phyloP scores from a whole-genome alignment of 83 land plant genomes.

The Picea abies region DNA sequence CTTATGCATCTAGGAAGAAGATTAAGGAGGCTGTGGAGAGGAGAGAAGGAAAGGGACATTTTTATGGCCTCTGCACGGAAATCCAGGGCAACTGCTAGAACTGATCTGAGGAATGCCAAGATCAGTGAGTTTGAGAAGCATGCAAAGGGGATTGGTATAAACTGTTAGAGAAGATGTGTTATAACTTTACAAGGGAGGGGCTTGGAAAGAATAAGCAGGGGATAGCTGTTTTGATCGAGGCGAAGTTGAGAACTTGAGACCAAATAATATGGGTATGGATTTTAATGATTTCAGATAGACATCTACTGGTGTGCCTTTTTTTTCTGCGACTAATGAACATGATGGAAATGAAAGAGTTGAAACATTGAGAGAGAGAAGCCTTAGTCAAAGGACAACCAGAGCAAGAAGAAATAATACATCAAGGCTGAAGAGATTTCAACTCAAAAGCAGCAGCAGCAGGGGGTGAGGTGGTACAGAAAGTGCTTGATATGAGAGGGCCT shows the following conservation, averaged over 20 bases:
- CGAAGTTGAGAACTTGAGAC: slow-evolving; percentile 52
- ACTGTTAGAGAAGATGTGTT: slow-evolving; percentile 94
- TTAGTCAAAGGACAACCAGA: slow-evolving; percentile 63
- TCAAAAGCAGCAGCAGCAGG: slow-evolving; percentile 64
- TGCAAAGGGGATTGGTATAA: slow-evolving; percentile 68
- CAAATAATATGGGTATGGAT: slow-evolving; percentile 95
- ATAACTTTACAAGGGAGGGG: slow-evolving; percentile 46
- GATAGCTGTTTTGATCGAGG: slow-evolving; percentile 80
- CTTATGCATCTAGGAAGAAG: slow-evolving; percentile 76
- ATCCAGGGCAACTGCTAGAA: slow-evolving; percentile 21
- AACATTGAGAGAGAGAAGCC: slow-evolving; percentile 49
- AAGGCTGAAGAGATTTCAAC: slow-evolving; percentile 78
- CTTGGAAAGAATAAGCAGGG: slow-evolving; percentile 54
- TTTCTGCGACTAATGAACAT: slow-evolving; percentile 43
- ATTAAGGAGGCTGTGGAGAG: slow-evolving; percentile 78
- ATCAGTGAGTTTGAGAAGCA: slow-evolving; percentile 67
- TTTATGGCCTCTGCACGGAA: slow-evolving; percentile 7
- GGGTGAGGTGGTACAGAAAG: slow-evolving; percentile 70
- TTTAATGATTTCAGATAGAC: slow-evolving; percentile 30
- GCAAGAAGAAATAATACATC: slow-evolving; percentile 52
- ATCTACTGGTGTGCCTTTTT: slow-evolving; percentile 25
- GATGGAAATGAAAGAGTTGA: slow-evolving; percentile 36
- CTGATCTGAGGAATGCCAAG: background rate
- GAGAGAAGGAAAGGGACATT: slow-evolving; percentile 63
- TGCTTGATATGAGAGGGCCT: slow-evolving; percentile 95